A percentile compares a stretch with the other conserved stretches of the same genome.
Evolutionary conservation across 2,329 filamentous ascomycete species (phyloP).

Genomic region (Coleophoma cylindrospora): DNA sequence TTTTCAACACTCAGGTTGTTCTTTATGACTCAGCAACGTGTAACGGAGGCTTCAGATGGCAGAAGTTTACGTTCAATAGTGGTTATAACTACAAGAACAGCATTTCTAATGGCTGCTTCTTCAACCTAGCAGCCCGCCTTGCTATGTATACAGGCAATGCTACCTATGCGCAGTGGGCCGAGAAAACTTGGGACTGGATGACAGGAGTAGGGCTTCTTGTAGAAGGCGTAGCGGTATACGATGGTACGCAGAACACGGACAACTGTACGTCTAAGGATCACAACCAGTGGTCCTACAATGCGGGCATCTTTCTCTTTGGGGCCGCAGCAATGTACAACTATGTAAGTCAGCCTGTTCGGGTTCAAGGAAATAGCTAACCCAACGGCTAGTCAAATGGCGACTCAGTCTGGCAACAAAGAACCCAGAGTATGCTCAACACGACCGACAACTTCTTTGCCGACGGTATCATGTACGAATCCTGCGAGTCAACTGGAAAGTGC

Average conservation of each 20-base stretch:
- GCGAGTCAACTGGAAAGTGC: constrained; percentile 52
- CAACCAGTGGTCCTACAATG: constrained; percentile 66
- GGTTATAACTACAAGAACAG: constrained; percentile 75
- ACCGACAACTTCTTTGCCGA: constrained; percentile 51
- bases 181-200: constrained; percentile 69
- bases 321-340: constrained; percentile 41
- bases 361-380: too few relatives aligned
- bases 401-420: constrained; percentile 48
- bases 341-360: constrained; percentile 24
- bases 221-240: constrained; percentile 47
- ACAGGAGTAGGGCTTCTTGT: constrained; percentile 50
- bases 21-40: constrained; percentile 68
- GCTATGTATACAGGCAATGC: constrained; percentile 71
- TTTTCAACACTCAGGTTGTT: constrained; percentile 71
- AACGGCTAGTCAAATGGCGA: constrained; percentile 20
- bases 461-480: constrained; percentile 61
- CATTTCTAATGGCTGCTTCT: constrained; percentile 58
- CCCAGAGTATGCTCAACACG: constrained; percentile 50
- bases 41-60: constrained; percentile 72
- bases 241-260: constrained; percentile 50
- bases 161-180: constrained; percentile 74
- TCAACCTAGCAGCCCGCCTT: constrained; percentile 59
- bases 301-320: constrained; percentile 61
- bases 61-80: constrained; percentile 77
- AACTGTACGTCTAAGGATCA: constrained; percentile 56